A percentile compares a stretch with the other conserved stretches of the same genome.
These are phyloP conservation scores for Arthroderma sp. DNA, from an alignment of 2,329 filamentous ascomycete species.

Conservation along the genomic window DNA sequence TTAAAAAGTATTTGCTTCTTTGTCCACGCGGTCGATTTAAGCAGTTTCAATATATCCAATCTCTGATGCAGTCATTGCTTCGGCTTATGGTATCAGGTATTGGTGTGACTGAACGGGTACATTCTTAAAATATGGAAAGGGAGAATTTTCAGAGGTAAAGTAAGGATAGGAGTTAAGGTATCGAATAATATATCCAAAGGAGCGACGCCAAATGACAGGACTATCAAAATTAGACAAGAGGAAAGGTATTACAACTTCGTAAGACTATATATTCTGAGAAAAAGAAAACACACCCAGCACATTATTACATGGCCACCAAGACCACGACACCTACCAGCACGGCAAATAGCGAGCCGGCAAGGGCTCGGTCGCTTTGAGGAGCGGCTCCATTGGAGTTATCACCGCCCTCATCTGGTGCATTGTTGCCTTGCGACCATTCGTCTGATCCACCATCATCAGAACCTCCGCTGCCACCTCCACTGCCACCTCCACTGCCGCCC, in stretches of 20 bases:
- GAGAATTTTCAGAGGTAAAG: background rate
- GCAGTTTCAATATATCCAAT: too few relatives aligned
- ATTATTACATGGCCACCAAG: slow-evolving; percentile 30
- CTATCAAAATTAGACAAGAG: too few relatives aligned
- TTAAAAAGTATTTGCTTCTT: too few relatives aligned
- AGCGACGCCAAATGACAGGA: background rate
- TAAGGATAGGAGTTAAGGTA: background rate
- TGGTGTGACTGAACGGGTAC: too few relatives aligned
- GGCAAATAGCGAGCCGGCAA: slow-evolving; percentile 34
- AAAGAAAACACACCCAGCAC: too few relatives aligned
- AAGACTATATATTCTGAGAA: too few relatives aligned
- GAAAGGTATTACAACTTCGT: too few relatives aligned
- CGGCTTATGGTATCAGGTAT: too few relatives aligned
- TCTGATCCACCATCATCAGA: slow-evolving; percentile 9
- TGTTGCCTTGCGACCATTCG: slow-evolving; percentile 21
- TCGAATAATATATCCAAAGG: background rate
- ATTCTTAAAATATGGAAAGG: too few relatives aligned
- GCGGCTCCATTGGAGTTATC: slow-evolving; percentile 19
- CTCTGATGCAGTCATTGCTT: too few relatives aligned
- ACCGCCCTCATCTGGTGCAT: slow-evolving; percentile 1
- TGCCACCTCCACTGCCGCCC: slow-evolving; percentile 13
- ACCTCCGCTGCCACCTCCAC: slow-evolving; percentile 5
- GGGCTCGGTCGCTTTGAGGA: slow-evolving; percentile 26
- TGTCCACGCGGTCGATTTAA: too few relatives aligned
- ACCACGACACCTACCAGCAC: slow-evolving; percentile 34